Conservation (phyloP, 176 grass and related monocot genomes). For the Ampelocalamus luodianensis region DNA sequence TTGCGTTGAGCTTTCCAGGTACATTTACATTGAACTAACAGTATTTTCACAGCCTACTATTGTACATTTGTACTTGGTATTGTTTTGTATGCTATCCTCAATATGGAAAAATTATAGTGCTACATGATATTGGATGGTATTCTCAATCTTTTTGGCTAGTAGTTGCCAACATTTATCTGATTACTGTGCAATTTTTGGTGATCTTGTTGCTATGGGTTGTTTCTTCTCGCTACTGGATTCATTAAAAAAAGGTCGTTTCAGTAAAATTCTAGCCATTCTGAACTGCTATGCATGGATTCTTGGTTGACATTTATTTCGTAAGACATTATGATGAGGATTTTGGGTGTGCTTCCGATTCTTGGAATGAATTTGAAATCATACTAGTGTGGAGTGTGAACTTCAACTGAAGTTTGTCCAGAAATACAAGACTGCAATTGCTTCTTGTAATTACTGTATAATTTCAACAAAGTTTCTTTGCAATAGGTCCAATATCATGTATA, state of each 20-base stretch:
- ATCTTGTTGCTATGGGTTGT: not conserved
- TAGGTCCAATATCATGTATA: not conserved
- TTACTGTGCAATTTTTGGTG: not conserved
- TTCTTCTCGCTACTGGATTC: not conserved
- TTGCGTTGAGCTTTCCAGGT: slow-evolving; percentile 98
- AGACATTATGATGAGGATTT: not conserved
- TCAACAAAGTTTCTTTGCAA: not conserved
- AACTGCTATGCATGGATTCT: not conserved
- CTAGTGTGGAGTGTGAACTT: not conserved
- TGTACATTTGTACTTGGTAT: not conserved
- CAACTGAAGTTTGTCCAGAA: not conserved
- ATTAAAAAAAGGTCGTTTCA: not conserved
- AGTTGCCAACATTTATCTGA: not conserved
- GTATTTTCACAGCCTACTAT: not conserved
- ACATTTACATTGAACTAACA: slow-evolving; percentile 26
- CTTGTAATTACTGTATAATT: not conserved
- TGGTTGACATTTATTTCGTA: not conserved
- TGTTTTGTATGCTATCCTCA: not conserved
- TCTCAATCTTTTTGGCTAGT: not conserved
- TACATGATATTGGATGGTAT: not conserved
- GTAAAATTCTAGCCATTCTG: not conserved
- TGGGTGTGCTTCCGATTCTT: not conserved
- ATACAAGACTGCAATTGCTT: not conserved
- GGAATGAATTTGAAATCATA: not conserved
- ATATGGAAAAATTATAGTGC: not conserved